Evolutionary conservation across 2,329 filamentous ascomycete species (phyloP).

Genomic region (Pseudogymnoascus pannorum): DNA sequence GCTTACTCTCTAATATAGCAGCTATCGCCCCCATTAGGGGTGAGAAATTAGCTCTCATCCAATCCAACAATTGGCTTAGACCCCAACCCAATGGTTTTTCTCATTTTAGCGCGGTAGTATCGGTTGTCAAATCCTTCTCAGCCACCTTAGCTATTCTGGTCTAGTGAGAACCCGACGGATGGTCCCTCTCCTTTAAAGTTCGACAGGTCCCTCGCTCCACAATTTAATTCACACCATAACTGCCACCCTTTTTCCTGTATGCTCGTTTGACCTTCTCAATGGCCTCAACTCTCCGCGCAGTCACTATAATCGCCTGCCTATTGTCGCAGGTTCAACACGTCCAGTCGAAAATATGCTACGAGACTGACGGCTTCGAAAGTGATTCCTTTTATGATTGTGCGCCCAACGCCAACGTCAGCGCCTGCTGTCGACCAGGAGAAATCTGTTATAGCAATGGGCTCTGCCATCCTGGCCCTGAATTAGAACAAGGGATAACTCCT

Average conservation of each 20-base stretch:
- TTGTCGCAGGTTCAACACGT: constrained; percentile 4
- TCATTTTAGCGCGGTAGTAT: background rate
- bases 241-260: background rate
- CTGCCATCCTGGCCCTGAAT: background rate
- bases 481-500: background rate
- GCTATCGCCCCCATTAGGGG: background rate
- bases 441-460: constrained; percentile 3
- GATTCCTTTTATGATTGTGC: background rate
- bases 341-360: constrained; percentile 1
- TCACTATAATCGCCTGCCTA: background rate
- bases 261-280: background rate
- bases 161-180: background rate
- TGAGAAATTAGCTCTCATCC: constrained; percentile 7
- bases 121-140: background rate
- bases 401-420: background rate
- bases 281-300: background rate
- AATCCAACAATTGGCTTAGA: background rate
- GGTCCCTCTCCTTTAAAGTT: constrained; percentile 1
- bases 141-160: background rate
- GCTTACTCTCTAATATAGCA: background rate
- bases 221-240: background rate
- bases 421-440: background rate
- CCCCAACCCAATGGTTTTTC: background rate
- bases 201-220: constrained; percentile 5
- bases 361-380: background rate